Conservation (phyloP, 2,329 filamentous ascomycete genomes). For the Alternaria dauci region DNA sequence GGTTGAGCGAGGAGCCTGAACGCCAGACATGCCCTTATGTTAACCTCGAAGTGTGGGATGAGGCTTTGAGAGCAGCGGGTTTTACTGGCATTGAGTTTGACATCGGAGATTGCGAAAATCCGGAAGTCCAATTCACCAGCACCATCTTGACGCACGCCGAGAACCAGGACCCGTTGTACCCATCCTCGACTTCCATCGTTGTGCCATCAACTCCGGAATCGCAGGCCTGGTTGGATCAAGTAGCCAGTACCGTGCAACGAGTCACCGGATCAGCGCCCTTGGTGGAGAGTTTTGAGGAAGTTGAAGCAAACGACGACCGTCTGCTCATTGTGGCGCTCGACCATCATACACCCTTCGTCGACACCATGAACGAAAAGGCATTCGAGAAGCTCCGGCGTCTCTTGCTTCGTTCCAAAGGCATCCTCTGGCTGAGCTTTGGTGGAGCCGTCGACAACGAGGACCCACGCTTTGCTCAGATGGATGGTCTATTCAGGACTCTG, state of each 20-base stretch:
- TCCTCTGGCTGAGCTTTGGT: constrained; percentile 9
- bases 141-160: constrained; percentile 4
- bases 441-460: neutral
- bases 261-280: neutral
- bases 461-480: neutral
- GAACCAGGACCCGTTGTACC: neutral
- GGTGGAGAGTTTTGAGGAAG: neutral
- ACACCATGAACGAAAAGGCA: neutral
- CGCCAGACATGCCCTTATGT: constrained; percentile 1
- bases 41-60: neutral
- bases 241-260: neutral
- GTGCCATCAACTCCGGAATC: neutral
- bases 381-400: constrained; percentile 2
- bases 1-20: constrained; percentile 6
- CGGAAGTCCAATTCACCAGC: constrained; percentile 1
- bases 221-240: neutral
- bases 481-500: constrained; percentile 4
- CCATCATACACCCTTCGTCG: neutral
- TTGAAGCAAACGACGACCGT: neutral
- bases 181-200: neutral
- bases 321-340: neutral
- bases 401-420: neutral
- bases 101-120: constrained; percentile 4
- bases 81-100: constrained; percentile 7
- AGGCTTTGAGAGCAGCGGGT: neutral